Base-by-base conservation (phyloP, 2,329 filamentous ascomycete species). In the Cryphonectria radicalis region DNA sequence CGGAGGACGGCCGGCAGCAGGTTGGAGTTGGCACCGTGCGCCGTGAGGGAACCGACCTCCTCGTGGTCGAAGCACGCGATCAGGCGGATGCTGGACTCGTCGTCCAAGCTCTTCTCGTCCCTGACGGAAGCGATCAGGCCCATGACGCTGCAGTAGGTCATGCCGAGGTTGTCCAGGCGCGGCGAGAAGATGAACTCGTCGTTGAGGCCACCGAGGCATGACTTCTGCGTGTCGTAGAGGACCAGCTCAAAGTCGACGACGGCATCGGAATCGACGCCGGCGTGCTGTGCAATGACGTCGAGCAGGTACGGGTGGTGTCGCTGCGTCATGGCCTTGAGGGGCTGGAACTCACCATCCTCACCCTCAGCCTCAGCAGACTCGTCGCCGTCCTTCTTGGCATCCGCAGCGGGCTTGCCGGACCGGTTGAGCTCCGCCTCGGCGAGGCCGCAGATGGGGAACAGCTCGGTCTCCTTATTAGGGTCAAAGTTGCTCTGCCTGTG, bases 1-100 rank as follows among this genome's bases (percentile, higher is more conserved):
- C 93, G 92, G 68, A 98, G 88, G 63, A 98, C 91, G 35, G 93
- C 89, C 1, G 96, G 95, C 25, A 99, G 88, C 71, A 97, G 87
- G 82, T 97, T 97, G 5, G 94, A 97, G 82, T 97, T 91, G 25
- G 96, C 96, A 73, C 96, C 96, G 78, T 99, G 96, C 6, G 95
- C 95, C 3, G 94, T 97, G 71, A 89, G 91, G 73, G 93, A 97
- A 68, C 96, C 96, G 78, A 99, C 96, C 80, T 99, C 96, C 82
- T 99, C 96, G 83, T 99, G 95, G 80, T 99, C 96, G 81, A 99
- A 99, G 82, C 95, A 93, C 50, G 94, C 92, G 75, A 97, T 92
- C n/a, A 99, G 86, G 63, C 96, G 93, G 78, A 98, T 98, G 25
- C 89, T 91, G 4, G 89, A 85, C 78, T 98, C 95, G 32, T 91